Conservation (phyloP, 371 early-diverging fungal species). For the Zopfochytrium polystomum region DNA sequence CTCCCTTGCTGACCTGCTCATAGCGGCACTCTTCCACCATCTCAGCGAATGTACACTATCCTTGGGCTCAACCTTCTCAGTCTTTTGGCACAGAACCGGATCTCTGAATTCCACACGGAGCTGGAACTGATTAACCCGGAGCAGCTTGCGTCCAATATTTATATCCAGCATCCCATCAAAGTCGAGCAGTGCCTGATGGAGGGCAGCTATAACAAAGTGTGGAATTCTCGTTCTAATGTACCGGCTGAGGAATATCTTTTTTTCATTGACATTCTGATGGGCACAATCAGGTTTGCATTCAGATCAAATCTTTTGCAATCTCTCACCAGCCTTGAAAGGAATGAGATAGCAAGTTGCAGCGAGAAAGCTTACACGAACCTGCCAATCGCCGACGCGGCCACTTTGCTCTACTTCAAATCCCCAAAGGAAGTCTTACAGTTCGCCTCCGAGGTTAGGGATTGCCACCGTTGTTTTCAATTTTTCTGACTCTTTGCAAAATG, state of each 20-base stretch:
- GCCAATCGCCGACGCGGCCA: slow-evolving; percentile 83
- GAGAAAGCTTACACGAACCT: slow-evolving; percentile 87
- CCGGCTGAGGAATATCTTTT: slow-evolving; percentile 86
- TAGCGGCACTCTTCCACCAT: slow-evolving; percentile 57
- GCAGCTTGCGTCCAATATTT: slow-evolving; percentile 67
- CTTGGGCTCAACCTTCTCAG: slow-evolving; percentile 89
- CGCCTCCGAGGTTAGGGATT: slow-evolving; percentile 62
- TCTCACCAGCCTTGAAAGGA: slow-evolving; percentile 43
- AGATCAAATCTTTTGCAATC: neutral
- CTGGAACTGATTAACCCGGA: slow-evolving; percentile 86
- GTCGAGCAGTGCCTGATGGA: slow-evolving; percentile 87
- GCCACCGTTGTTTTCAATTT: slow-evolving; percentile 1
- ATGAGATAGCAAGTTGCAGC: slow-evolving; percentile 91
- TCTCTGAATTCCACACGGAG: slow-evolving; percentile 93
- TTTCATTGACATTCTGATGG: slow-evolving; percentile 89
- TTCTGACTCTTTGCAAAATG: slow-evolving; percentile 3
- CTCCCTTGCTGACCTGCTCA: too few species aligned
- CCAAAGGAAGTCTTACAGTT: slow-evolving; percentile 74
- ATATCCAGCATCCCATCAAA: slow-evolving; percentile 86
- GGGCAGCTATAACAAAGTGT: slow-evolving; percentile 93
- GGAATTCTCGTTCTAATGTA: slow-evolving; percentile 81
- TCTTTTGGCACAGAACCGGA: slow-evolving; percentile 86
- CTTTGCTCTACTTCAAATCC: slow-evolving; percentile 78
- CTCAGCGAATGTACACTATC: slow-evolving; percentile 79
- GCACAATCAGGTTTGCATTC: slow-evolving; percentile 75